phyloP scores from a whole-genome alignment of 768 basidiomycete species.

The Leucocoprinus leucothites region DNA sequence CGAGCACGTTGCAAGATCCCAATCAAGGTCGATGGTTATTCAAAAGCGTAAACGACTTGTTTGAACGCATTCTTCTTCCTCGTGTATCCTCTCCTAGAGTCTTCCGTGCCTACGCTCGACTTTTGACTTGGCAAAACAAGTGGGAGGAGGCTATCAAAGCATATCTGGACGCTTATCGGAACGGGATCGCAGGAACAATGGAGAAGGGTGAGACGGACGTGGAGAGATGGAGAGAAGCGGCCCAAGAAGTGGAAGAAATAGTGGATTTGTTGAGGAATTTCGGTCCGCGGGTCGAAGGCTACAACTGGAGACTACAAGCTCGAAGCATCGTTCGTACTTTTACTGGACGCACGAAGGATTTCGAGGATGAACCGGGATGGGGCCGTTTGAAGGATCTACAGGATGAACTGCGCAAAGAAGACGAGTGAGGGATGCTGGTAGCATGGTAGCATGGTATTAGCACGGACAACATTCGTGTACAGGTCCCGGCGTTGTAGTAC shows the following conservation, averaged over 20 bases:
- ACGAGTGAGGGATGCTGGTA: background rate
- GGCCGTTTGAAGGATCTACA: constrained; percentile 57
- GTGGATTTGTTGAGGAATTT: constrained; percentile 82
- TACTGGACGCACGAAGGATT: constrained; percentile 81
- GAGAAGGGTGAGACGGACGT: constrained; percentile 68
- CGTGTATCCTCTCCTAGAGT: constrained; percentile 76
- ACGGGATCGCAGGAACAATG: constrained; percentile 55
- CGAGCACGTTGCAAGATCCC: constrained; percentile 33
- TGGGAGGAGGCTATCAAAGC: constrained; percentile 82
- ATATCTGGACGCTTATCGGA: constrained; percentile 82
- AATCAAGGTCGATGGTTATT: constrained; percentile 69
- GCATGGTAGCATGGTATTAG: no score
- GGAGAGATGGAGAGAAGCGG: constrained; percentile 70
- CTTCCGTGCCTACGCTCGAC: constrained; percentile 80
- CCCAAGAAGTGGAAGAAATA: constrained; percentile 76
- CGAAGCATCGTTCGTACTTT: constrained; percentile 87
- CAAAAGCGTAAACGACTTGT: constrained; percentile 65
- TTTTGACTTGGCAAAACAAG: constrained; percentile 67
- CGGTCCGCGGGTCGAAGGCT: constrained; percentile 60
- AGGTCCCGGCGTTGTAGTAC: no score
- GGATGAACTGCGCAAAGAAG: constrained; percentile 55
- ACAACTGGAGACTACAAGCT: constrained; percentile 84
- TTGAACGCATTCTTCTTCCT: constrained; percentile 78
- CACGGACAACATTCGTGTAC: no score
- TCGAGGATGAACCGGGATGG: constrained; percentile 91